Base-by-base conservation (phyloP, 495 filamentous ascomycete genomes). In the Cladorrhinum samala region DNA sequence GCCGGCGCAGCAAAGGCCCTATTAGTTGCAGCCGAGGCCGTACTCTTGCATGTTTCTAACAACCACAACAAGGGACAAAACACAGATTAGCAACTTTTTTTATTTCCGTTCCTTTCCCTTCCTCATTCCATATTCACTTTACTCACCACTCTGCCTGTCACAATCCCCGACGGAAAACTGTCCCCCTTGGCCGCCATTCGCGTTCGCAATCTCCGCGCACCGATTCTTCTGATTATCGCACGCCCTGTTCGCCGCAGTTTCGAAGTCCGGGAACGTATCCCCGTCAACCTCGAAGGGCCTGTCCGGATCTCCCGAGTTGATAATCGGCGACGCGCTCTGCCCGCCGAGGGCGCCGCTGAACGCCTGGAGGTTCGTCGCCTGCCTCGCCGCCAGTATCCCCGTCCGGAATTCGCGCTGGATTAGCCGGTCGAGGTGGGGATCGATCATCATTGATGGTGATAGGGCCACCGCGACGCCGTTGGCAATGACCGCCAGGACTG, bases 211-310 rank as follows among this genome's bases (percentile, higher is more conserved):
- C 25, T 68, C 48, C 18, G 68, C 67, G 41, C 72, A 75, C 25
- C 42, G 48, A 49, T 75, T 73, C 56, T 72, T 64, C 45, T 72
- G 71, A 48, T 70, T 68, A 50, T 69, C 67, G 59, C 72, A 73
- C 2, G 68, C 66, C 9, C 66, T 51, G 21, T 62, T 68, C 2
- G 59, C 55, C 7, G 76, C 74, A 17, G 63, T 61, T n/a, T 54
- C 23, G 63, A 73, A 76, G 46, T 47, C 45, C 13, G 24, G 21
- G 58, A 78, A 78, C 2, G 70, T 76, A 50, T 72, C 54, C 1
- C 73, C 72, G 17, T 72, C 63, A 2, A 77, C 74, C 41, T 59
- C 69, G 56, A 76, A 80, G 11, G 74, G 75, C 24, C 70, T 56
- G 33, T 60, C 50, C 9, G 64, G 44, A 47, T 76, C 66, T 1